phyloP scores from a whole-genome alignment of 257 asterid genomes.

The Striga asiatica region DNA sequence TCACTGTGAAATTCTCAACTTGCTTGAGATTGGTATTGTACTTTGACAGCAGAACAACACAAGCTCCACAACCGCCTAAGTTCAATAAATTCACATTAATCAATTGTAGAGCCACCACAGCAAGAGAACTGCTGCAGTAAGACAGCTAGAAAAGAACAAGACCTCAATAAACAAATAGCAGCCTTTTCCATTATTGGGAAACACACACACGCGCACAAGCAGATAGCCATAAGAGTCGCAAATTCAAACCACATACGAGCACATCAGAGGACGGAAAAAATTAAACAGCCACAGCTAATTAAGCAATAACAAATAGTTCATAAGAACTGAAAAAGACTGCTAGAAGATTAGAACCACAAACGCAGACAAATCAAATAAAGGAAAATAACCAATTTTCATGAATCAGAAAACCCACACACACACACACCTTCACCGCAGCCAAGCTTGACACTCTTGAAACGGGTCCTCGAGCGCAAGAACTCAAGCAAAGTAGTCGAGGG shows the following conservation, averaged over 20 bases:
- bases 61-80: slow-evolving; percentile 84
- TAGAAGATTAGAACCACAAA: background rate
- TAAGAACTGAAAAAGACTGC: background rate
- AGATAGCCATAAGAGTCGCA: too few relatives aligned
- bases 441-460: slow-evolving; percentile 74
- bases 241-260: too few relatives aligned
- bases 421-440: slow-evolving; percentile 67
- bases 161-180: too few relatives aligned
- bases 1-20: slow-evolving; percentile 33
- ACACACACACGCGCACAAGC: too few relatives aligned
- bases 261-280: too few relatives aligned
- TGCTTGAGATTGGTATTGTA: slow-evolving; percentile 27
- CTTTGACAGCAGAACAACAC: slow-evolving; percentile 60
- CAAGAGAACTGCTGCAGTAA: too few relatives aligned
- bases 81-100: background rate
- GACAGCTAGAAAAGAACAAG: too few relatives aligned
- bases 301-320: background rate
- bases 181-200: too few relatives aligned
- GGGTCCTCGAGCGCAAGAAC: slow-evolving; percentile 45
- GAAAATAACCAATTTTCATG: too few relatives aligned
- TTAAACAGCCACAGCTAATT: background rate
- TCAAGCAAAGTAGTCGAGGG: slow-evolving; percentile 72
- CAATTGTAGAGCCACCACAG: background rate
- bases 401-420: background rate
- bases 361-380: background rate